A percentile compares a stretch with the other conserved stretches of the same genome.
Conservation (phyloP, 768 basidiomycete species). For the Boletus barrowsii region DNA sequence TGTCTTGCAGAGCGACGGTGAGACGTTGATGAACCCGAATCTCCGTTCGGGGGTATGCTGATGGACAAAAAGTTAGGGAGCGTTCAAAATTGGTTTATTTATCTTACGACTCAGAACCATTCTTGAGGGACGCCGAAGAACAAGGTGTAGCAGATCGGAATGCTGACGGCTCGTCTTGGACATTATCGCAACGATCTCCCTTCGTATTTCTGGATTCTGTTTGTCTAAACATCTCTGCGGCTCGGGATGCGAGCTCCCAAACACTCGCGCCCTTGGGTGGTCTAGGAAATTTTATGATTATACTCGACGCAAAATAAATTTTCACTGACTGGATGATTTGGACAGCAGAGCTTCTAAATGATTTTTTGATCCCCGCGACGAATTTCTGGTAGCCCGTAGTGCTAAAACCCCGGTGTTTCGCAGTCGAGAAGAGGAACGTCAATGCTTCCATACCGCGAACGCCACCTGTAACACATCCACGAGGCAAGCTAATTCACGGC, state of each 20-base stretch:
- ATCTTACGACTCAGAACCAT: conserved; percentile 17
- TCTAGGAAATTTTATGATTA: conserved; percentile 11
- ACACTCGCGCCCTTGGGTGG: conserved; percentile 8
- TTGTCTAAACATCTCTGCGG: conserved; percentile 18
- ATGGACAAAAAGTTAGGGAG: background rate
- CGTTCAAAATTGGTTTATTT: background rate
- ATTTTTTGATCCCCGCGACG: conserved; percentile 9
- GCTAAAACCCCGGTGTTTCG: conserved; percentile 15
- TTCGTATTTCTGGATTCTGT: background rate
- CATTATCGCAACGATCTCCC: background rate
- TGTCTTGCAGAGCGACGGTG: conserved; percentile 39
- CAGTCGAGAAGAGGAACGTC: conserved; percentile 24
- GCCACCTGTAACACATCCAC: conserved; percentile 13
- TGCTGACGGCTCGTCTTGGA: background rate
- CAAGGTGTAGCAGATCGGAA: conserved; percentile 17
- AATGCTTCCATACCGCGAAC: conserved; percentile 3
- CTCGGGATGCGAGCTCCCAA: conserved; percentile 9
- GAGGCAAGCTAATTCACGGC: background rate
- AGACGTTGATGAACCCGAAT: conserved; percentile 2
- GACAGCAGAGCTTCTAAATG: background rate
- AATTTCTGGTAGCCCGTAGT: conserved; percentile 22
- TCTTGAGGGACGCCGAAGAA: conserved; percentile 18
- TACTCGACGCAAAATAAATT: background rate
- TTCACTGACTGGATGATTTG: conserved; percentile 15
- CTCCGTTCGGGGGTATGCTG: conserved; percentile 12